Base-by-base conservation (phyloP, 768 basidiomycete species). In the Trametes elegans region DNA sequence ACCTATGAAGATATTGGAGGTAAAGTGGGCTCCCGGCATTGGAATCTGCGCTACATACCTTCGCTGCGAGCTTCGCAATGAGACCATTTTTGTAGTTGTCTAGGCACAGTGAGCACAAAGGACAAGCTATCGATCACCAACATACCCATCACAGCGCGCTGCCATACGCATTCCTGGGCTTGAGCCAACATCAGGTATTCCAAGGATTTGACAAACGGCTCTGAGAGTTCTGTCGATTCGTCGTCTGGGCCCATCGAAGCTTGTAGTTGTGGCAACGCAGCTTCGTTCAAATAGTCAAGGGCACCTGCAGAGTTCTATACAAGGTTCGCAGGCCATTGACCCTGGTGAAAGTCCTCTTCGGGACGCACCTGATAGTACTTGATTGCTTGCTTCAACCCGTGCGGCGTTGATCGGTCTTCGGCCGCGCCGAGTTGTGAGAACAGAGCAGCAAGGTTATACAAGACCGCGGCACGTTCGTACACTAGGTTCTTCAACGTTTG, bases 121-220 rank as follows among this genome's bases (percentile, higher is more conserved):
- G 36, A 44, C 7, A 5, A 16, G n/a, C 16, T 29, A 13, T 14
- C 13, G 36, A 38, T 27, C 21, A 42, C 38, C 9, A 3, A 62
- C 67, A 62, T 62, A 92, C 93, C 90, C 55, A 90, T 71, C 65
- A 88, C 86, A 14, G 94, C 94, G 61, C 88, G 81, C 67, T 96
- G 94, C 95, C 95, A 98, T 36, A 85, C 92, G 66, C 92, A 96
- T 72, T 99, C 97, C 62, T 98, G 96, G 1, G 94, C 95, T 70
- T 98, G 93, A 0, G 93, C 93, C 5, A 95, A 78, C 83, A 93
- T 87, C 51, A 98, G 78, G 59, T 71, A 80, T 65, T 90, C 83
- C 38, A 97, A 66, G 24, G 82, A 77, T 42, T 74, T 76, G 21
- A 90, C 64, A 61, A 88, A 85, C 0, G 80, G 65, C 23, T 73